These are phyloP conservation scores for Calonectria crousiana DNA, from an alignment of 2,329 filamentous ascomycete species.

Conservation along the genomic window DNA sequence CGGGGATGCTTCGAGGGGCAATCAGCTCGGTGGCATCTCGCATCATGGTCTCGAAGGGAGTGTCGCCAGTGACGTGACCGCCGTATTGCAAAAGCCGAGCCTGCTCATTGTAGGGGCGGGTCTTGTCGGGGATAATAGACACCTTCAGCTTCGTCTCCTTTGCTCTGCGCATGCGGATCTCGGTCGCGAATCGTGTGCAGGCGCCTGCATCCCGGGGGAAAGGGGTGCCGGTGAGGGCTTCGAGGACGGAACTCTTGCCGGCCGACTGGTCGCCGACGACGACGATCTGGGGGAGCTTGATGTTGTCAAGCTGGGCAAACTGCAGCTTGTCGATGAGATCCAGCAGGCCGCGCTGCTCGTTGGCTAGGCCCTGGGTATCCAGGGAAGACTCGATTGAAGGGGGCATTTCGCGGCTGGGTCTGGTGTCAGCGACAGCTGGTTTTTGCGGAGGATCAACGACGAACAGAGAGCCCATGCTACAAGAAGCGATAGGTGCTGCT, in stretches of 20 bases:
- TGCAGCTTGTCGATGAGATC: constrained; percentile 70
- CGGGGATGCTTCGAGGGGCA: constrained; percentile 62
- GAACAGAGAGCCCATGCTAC: constrained; percentile 45
- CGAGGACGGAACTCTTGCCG: constrained; percentile 73
- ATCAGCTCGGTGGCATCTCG: constrained; percentile 63
- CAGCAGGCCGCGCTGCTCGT: constrained; percentile 68
- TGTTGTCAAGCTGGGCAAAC: constrained; percentile 63
- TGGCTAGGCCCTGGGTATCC: constrained; percentile 62
- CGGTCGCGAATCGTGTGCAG: constrained; percentile 73
- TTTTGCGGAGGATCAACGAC: constrained; percentile 36
- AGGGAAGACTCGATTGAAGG: constrained; percentile 61
- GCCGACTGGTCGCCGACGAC: constrained; percentile 75
- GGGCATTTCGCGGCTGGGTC: constrained; percentile 49
- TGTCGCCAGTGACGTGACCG: constrained; percentile 57
- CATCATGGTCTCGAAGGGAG: constrained; percentile 65
- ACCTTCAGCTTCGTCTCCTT: constrained; percentile 60
- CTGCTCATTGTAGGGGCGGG: constrained; percentile 60
- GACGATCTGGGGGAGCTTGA: constrained; percentile 71
- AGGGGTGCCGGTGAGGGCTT: constrained; percentile 71
- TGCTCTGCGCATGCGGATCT: constrained; percentile 66
- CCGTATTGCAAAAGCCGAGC: constrained; percentile 61
- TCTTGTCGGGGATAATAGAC: constrained; percentile 67
- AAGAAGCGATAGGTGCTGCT: neutral
- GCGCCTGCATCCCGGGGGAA: constrained; percentile 71
- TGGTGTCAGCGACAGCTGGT: constrained; percentile 40